Percentiles rank a stretch among this genome's conserved stretches.
Conservation (phyloP, 306 rosid genomes). For the Calophaca sinica region DNA sequence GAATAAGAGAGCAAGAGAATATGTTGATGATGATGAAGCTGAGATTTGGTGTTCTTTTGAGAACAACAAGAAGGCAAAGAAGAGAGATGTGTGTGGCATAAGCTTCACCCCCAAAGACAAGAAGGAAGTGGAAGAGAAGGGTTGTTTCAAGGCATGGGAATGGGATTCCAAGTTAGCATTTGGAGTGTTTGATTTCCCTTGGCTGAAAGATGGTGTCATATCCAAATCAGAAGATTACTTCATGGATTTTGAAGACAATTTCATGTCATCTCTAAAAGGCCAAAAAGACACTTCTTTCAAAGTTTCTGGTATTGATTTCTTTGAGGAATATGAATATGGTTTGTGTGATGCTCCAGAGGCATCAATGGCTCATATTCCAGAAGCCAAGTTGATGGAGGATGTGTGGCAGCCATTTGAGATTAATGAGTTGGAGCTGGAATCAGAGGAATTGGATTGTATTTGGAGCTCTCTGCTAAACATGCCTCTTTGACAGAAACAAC, state of each 20-base stretch:
- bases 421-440: constrained; percentile 52
- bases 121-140: constrained; percentile 45
- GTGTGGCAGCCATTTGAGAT: constrained; percentile 48
- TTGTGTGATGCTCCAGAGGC: constrained; percentile 48
- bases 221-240: constrained; percentile 61
- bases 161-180: constrained; percentile 46
- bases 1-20: constrained; percentile 65
- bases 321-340: constrained; percentile 46
- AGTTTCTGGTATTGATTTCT: constrained; percentile 42
- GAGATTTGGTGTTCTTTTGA: constrained; percentile 36
- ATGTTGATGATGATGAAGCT: constrained; percentile 38
- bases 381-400: constrained; percentile 52
- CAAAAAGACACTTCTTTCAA: constrained; percentile 36
- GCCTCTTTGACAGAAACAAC: constrained; percentile 49
- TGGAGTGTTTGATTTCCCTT: constrained; percentile 91
- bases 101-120: constrained; percentile 31
- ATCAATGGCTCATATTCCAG: constrained; percentile 49
- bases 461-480: constrained; percentile 60
- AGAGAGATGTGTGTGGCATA: constrained; percentile 46
- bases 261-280: constrained; percentile 54
- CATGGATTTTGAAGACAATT: constrained; percentile 66
- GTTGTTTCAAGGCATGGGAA: constrained; percentile 29
- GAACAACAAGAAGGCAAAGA: constrained; percentile 47
- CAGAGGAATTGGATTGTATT: constrained; percentile 64
- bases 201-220: constrained; percentile 85